Evolutionary conservation across 1,284 basidiomycete species (phyloP), one percentile per base, ranked within the genome.

Genomic region (Cryptococcus sp.): DNA sequence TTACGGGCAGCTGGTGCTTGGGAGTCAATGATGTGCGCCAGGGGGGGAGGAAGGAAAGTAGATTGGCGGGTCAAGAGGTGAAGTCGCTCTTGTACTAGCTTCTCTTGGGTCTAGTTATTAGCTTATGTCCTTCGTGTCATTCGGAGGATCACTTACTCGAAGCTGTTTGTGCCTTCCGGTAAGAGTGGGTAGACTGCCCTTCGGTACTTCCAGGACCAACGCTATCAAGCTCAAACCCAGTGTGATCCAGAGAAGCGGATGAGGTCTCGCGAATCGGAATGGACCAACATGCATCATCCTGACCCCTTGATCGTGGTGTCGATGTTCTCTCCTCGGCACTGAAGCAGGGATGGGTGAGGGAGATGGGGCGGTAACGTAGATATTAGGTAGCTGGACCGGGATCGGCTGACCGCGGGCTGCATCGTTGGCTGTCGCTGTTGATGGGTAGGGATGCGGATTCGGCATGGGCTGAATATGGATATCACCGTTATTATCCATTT

Each of bases 201-300:
- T 73, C 3, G 71, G 71, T 22, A 73, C 67, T 34, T 61, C 62
- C 36, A 73, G 55, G 3, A 73, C 61, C 32, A 73, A 48, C 1
- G 69, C 66, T 14, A 67, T 43, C 7, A 71, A 10, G 23, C 61
- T 64, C 13, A 72, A 46, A 0, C 53, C 49, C 31, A 73, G 54
- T 41, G 62, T 67, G 40, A 73, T 22, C 66, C 66, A 73, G 14
- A 71, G 54, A n/a, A 73, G 54, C 2, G 71, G 70, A 56, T 73
- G 71, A 24, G 70, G 66, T 41, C 42, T 49, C 22, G 48, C 37
- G 24, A 57, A 44, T 25, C 14, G 48, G 40, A 53, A 57, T 4
- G 53, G 50, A 19, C 53, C 53, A 14, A 50, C 36, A 16, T 16
- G 9, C 11, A 41, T 14, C 39, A 19, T 41, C 19, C 11, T 41